Evolutionary conservation across 2,329 filamentous ascomycete genomes (phyloP), one percentile per base, ranked within the genome.

Genomic region (Aspergillus texensis): DNA sequence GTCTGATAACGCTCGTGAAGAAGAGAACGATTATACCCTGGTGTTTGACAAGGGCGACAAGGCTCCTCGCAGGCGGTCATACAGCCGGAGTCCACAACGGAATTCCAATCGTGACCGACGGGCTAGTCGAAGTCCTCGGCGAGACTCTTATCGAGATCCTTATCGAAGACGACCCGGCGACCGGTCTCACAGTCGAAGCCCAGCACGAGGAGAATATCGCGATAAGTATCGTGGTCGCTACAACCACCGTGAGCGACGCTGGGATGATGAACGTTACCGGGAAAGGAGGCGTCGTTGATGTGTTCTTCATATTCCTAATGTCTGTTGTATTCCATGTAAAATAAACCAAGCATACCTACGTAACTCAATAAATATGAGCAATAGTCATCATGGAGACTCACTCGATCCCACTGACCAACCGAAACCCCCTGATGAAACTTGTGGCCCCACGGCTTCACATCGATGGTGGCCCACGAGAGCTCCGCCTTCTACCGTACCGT

Each of bases 1-100:
- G n/a, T 85, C 89, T 41, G 86, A 86, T 26, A 82, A 84, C 19
- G 76, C 79, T 61, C 70, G 72, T 28, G 70, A 69, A 34, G 79
- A 78, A 61, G 81, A 85, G 57, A 81, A 85, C 58, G 82, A 84
- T 28, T 96, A 96, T 74, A 85, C 87, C 60, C 93, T 96, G 88
- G 89, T 97, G 0, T 92, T 96, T 74, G 90, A 92, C 64, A 88
- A 90, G 60, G 72, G 67, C 36, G 72, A 68, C 56, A 64, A 70
- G 26, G 32, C 64, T 58, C 67, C 64, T 61, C 66, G 66, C 34
- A 67, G 70, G 58, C 67, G 72, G 61, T 75, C 74, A 60, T 75
- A 78, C 30, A 83, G 79, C 70, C 80, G 78, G 64, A 86, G 80
- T 64, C 83, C 82, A 58, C 82, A 80, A 71, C 69, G 71, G 48